A percentile compares a stretch with the other conserved stretches of the same genome.
phyloP scores from a whole-genome alignment of 345 rosid species.

The Ceriops decandra region DNA sequence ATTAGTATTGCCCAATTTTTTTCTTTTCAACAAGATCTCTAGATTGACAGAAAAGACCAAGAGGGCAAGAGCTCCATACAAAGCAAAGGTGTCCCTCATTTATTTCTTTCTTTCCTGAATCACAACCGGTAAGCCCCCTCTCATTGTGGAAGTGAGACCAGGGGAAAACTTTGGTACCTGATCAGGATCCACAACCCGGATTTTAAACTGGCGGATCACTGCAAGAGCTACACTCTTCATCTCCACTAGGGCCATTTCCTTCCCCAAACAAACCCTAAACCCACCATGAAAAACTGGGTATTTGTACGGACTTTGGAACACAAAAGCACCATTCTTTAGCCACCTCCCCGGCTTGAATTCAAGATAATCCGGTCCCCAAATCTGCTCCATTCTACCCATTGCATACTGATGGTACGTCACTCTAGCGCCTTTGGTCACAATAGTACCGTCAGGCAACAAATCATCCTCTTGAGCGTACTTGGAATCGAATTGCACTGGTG shows the following conservation, averaged over 20 bases:
- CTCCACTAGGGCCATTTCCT: slow-evolving; percentile 56
- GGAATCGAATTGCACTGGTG: slow-evolving; percentile 65
- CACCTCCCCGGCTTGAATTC: slow-evolving; percentile 60
- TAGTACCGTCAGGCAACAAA: slow-evolving; percentile 53
- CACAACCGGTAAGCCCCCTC: slow-evolving; percentile 66
- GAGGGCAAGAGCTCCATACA: not conserved
- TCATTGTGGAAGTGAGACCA: slow-evolving; percentile 73
- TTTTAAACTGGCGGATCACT: slow-evolving; percentile 34
- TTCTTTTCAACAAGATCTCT: too few relatives aligned
- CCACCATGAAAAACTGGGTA: slow-evolving; percentile 75
- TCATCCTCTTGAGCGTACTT: slow-evolving; percentile 50
- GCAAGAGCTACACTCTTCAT: slow-evolving; percentile 52
- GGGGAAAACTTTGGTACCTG: slow-evolving; percentile 47
- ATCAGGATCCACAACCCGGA: slow-evolving; percentile 30
- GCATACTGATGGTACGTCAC: slow-evolving; percentile 58
- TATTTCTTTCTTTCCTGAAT: slow-evolving; percentile 31
- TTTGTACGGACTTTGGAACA: slow-evolving; percentile 36
- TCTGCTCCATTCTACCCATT: slow-evolving; percentile 56
- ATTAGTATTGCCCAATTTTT: too few relatives aligned
- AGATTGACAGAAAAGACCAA: too few relatives aligned
- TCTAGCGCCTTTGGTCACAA: slow-evolving; percentile 40
- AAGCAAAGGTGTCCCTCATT: not conserved
- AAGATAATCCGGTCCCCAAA: slow-evolving; percentile 53
- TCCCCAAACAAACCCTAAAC: slow-evolving; percentile 59
- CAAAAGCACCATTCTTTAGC: slow-evolving; percentile 41